These are phyloP conservation scores for Colletotrichum sp. DNA, from an alignment of 2,329 filamentous ascomycete species.

Conservation along the genomic window DNA sequence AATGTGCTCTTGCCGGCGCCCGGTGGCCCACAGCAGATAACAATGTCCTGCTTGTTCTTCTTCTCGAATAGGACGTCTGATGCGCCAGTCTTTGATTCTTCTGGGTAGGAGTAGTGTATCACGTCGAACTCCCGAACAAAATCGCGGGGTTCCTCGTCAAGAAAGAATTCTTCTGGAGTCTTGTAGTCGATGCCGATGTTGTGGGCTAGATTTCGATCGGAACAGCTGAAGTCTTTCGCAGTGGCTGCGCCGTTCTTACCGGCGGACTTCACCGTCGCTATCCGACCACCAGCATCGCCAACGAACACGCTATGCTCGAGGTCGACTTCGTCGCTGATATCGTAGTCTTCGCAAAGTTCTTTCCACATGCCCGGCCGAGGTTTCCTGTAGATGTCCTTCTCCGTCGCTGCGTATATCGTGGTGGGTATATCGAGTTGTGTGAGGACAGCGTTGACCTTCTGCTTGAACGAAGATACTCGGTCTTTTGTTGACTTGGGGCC, in stretches of 20 bases:
- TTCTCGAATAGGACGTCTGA: slow-evolving; percentile 57
- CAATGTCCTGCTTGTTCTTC: slow-evolving; percentile 71
- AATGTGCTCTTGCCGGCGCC: slow-evolving; percentile 93
- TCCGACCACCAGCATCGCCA: slow-evolving; percentile 79
- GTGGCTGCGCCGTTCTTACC: slow-evolving; percentile 24
- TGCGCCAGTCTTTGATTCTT: slow-evolving; percentile 24
- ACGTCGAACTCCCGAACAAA: slow-evolving; percentile 79
- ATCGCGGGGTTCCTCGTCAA: slow-evolving; percentile 67
- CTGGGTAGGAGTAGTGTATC: slow-evolving; percentile 53
- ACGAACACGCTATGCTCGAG: slow-evolving; percentile 79
- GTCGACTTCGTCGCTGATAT: slow-evolving; percentile 67
- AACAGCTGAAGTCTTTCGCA: slow-evolving; percentile 68
- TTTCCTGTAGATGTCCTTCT: slow-evolving; percentile 83
- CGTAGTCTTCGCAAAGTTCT: slow-evolving; percentile 62
- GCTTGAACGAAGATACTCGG: slow-evolving; percentile 80
- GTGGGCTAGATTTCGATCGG: slow-evolving; percentile 79
- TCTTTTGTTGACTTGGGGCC: slow-evolving; percentile 64
- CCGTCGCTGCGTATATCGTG: slow-evolving; percentile 85
- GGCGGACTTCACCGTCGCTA: slow-evolving; percentile 46
- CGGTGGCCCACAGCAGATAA: slow-evolving; percentile 88
- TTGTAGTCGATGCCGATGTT: slow-evolving; percentile 83
- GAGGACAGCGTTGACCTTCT: slow-evolving; percentile 75
- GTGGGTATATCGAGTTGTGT: slow-evolving; percentile 76
- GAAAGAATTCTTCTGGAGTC: slow-evolving; percentile 93
- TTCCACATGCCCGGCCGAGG: slow-evolving; percentile 90